Conservation (phyloP, 2,329 filamentous ascomycete genomes). For the Aspergillus sp. region DNA sequence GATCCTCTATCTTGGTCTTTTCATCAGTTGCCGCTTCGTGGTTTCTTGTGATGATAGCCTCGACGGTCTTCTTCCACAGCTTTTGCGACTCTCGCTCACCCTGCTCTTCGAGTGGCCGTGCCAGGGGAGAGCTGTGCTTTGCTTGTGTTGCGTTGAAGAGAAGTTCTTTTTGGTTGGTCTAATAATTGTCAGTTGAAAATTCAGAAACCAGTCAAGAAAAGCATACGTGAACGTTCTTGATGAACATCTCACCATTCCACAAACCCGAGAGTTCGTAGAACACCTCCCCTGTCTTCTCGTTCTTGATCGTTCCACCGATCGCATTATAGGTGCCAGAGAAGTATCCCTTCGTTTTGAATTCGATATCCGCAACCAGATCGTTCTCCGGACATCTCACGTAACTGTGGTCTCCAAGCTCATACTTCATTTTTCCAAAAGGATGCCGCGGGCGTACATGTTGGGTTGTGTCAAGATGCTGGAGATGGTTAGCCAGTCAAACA, state of each 20-base stretch:
- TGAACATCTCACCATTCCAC: constrained; percentile 93
- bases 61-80: constrained; percentile 76
- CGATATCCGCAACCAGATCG: constrained; percentile 80
- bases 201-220: no score
- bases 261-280: constrained; percentile 89
- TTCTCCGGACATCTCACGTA: constrained; percentile 87
- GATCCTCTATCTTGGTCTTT: constrained; percentile 93
- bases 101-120: constrained; percentile 79
- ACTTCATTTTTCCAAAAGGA: constrained; percentile 98
- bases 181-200: constrained; percentile 7
- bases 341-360: constrained; percentile 98
- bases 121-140: constrained; percentile 68
- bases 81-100: constrained; percentile 84
- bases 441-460: constrained; percentile 98
- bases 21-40: constrained; percentile 88
- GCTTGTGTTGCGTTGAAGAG: constrained; percentile 82
- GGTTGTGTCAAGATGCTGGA: constrained; percentile 84
- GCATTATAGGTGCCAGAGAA: constrained; percentile 95
- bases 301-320: constrained; percentile 86
- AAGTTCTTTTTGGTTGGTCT: constrained; percentile 85
- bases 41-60: constrained; percentile 77
- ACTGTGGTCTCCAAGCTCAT: constrained; percentile 94
- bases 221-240: constrained; percentile 67
- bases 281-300: constrained; percentile 77
- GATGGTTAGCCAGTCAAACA: constrained; percentile 1